Conservation (phyloP, 257 asterid genomes). For the Plantago elongata region DNA sequence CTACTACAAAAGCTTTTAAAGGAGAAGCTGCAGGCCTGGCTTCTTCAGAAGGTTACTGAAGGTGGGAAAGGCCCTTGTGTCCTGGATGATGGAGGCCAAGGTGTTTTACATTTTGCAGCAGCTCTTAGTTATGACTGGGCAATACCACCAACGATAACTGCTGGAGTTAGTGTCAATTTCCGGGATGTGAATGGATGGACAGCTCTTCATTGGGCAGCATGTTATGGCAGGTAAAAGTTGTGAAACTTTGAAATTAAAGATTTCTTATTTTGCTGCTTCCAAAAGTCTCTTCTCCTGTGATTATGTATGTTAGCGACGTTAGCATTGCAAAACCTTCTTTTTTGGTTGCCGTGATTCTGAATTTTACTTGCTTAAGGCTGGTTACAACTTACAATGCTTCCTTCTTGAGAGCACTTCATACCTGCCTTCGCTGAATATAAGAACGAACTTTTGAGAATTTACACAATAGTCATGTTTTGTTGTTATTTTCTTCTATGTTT, state of each 20-base stretch:
- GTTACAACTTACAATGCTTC: too few species aligned
- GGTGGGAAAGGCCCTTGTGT: slow-evolving; percentile 76
- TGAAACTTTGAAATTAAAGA: slow-evolving; percentile 1
- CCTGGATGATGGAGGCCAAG: slow-evolving; percentile 78
- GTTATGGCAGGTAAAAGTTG: slow-evolving; percentile 64
- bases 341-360: not conserved
- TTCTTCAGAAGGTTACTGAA: slow-evolving; percentile 64
- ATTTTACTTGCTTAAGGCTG: not conserved
- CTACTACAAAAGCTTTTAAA: slow-evolving; percentile 60
- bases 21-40: slow-evolving; percentile 73
- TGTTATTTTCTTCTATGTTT: too few species aligned
- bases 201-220: slow-evolving; percentile 97
- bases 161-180: slow-evolving; percentile 75
- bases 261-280: slow-evolving; percentile 14
- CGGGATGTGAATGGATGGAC: slow-evolving; percentile 93
- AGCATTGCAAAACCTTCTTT: too few species aligned
- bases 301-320: not conserved
- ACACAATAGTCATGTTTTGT: not conserved
- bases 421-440: not conserved
- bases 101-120: slow-evolving; percentile 83
- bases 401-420: not conserved
- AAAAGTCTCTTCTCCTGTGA: not conserved
- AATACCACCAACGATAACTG: slow-evolving; percentile 65
- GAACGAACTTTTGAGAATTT: not conserved
- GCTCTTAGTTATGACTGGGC: slow-evolving; percentile 93